Evolutionary conservation across 768 basidiomycete genomes (phyloP), one percentile per base, ranked within the genome.

Genomic region (Psilocybe sp.): DNA sequence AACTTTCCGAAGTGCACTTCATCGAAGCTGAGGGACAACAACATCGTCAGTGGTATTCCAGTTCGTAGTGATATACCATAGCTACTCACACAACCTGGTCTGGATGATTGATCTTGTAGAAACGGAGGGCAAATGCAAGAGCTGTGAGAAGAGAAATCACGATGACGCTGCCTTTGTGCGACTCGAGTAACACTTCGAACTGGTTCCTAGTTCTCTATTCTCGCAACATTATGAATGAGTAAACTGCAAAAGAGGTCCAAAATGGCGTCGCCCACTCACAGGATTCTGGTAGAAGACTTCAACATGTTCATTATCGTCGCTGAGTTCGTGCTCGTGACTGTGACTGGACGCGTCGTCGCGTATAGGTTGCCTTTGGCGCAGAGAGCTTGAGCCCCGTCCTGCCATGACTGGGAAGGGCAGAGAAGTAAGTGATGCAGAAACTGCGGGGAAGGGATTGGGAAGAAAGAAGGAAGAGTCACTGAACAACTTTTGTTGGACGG

Each of bases 1-100:
- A 99, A 99, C 69, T 98, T 97, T 54, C 96, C 96, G 64, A 98
- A 98, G 64, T 98, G 96, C 11, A 98, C 96, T 71, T 98, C 95
- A 65, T 98, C 95, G 64, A 98, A 98, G 42, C 92, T 95, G 58
- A 34, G 23, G 10, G 42, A 37, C 36, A 33, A 32, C n/a, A 37
- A 31, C 8, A 37, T 18, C 1, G 12, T 18, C n/a, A 23, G 47
- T 33, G 39, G 55, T 41, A 35, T 23, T 7, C 13, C 12, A 14
- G 33, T 51, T 33, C n/a, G 31, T 23, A 44, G 36, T 44, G 19
- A 14, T 34, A 44, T 39, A 41, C 16, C 44, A 45, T 28, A 42
- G 36, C 39, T 31, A 78, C 90, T 64, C 69, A 93, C 91, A 95
- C 92, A 54, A 95, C 92, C 73, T 93, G 89, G 75, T 94, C 91